Base-by-base conservation (phyloP, 495 filamentous ascomycete species). In the Hypoxylon rickii region DNA sequence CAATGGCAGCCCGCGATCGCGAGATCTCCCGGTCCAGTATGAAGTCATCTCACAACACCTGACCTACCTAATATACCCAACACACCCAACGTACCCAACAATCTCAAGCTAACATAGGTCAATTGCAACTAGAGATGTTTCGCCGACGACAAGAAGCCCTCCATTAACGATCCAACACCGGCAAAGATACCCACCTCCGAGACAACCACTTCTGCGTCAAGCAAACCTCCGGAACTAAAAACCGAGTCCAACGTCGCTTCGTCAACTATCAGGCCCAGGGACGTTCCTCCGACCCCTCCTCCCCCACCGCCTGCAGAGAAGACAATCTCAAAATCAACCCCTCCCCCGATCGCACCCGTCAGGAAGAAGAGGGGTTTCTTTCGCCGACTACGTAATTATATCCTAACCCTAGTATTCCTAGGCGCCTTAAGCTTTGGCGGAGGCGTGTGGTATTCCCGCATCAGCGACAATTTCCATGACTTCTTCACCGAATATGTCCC, bases 401-500 rank as follows among this genome's bases (percentile, higher is more conserved):
- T 96, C 26, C 66, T 89, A 36, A 85, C 85, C 38, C 64, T 96
- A 43, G 74, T 90, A 40, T 68, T 96, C 24, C 79, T 96, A 7
- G 81, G 86, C 32, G 85, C 80, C 5, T 65, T 95, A 12, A 85
- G 86, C 22, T 98, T 96, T 55, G 92, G 83, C 50, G 91, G 90
- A 52, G 90, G 92, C 40, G 84, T 96, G 41, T 96, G 89, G 75
- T 89, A 95, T 66, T 94, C 94, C 17, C 81, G 96, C 54, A 84
- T 92, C 72, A 94, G 86, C 58, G 94, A 98, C 76, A 96, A 93
- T 71, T 97, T 97, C 80, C 95, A 98, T 70, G 94, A 98, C 68
- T 96, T 97, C 76, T 98, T 98, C 76, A 97, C 95, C 37, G 92
- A 96, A 73, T 98, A 94, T 71, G 73, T 98, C 5, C 94, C 94